phyloP scores from a whole-genome alignment of 306 rosid genomes.

The Comarum palustre region DNA sequence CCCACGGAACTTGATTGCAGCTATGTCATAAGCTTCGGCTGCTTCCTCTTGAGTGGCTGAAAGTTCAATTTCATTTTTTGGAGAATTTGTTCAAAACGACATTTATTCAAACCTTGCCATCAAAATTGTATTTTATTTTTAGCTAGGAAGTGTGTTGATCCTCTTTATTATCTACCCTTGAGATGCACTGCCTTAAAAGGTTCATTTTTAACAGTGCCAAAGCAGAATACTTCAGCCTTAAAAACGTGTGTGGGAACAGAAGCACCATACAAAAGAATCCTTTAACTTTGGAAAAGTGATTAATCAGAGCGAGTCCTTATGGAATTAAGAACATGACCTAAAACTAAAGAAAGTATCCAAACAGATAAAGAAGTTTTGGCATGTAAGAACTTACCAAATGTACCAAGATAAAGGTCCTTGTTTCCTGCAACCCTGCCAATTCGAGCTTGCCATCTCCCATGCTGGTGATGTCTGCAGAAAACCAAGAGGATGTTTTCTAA shows the following conservation, averaged over 20 bases:
- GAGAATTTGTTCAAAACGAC: not conserved
- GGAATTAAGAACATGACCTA: not conserved
- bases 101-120: not conserved
- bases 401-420: slow-evolving; percentile 96
- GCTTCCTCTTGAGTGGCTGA: slow-evolving; percentile 99
- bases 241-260: slow-evolving; percentile 37
- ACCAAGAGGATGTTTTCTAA: not conserved
- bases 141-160: slow-evolving; percentile 13
- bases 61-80: slow-evolving; percentile 5
- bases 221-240: slow-evolving; percentile 53
- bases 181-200: slow-evolving; percentile 54
- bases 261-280: slow-evolving; percentile 19
- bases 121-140: slow-evolving; percentile 1
- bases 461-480: slow-evolving; percentile 82
- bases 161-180: slow-evolving; percentile 4
- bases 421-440: slow-evolving; percentile 98
- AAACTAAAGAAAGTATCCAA: not conserved
- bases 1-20: slow-evolving; percentile 93
- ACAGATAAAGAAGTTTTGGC: not conserved
- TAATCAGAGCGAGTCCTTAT: not conserved
- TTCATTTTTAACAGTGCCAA: slow-evolving; percentile 26
- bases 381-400: slow-evolving; percentile 63
- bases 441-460: slow-evolving; percentile 99
- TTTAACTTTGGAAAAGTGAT: slow-evolving; percentile 9
- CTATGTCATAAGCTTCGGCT: slow-evolving; percentile 93